Evolutionary conservation across 2,329 filamentous ascomycete genomes (phyloP).

Genomic region (Phialophora expanda): DNA sequence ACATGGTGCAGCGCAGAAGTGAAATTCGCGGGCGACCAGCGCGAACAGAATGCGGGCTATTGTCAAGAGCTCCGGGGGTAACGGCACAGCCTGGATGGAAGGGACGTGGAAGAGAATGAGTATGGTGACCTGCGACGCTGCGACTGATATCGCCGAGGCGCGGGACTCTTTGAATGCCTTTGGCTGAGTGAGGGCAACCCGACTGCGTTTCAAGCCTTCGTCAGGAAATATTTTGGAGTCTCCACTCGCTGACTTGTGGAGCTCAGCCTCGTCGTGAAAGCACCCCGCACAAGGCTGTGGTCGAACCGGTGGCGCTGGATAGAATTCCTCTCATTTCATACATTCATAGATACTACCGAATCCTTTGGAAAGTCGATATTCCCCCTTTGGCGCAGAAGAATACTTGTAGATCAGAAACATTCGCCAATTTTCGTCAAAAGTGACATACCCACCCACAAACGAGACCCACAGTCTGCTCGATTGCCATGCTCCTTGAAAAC

Average conservation of each 20-base stretch:
- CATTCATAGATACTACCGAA: conserved; percentile 31
- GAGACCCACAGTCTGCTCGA: conserved; percentile 8
- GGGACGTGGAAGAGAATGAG: background rate
- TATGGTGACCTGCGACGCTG: background rate
- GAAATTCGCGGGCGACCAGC: background rate
- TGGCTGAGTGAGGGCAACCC: background rate
- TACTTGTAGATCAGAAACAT: conserved; percentile 21
- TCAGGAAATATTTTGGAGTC: background rate
- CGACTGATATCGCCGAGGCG: background rate
- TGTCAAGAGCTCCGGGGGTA: background rate
- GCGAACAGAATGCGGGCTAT: background rate
- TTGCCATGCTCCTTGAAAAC: conserved; percentile 7
- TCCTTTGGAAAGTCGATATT: conserved; percentile 17
- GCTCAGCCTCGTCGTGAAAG: background rate
- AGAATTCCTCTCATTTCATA: conserved; percentile 31
- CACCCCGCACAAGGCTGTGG: conserved; percentile 12
- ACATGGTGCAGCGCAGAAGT: background rate
- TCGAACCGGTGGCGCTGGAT: background rate
- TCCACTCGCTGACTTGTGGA: background rate
- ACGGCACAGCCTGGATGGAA: too few relatives aligned
- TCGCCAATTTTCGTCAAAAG: conserved; percentile 17
- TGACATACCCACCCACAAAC: conserved; percentile 20
- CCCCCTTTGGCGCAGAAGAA: conserved; percentile 12
- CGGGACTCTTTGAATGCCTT: background rate
- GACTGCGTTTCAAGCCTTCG: background rate